Base-by-base conservation (phyloP, 768 basidiomycete genomes). In the Favolaschia claudopus region DNA sequence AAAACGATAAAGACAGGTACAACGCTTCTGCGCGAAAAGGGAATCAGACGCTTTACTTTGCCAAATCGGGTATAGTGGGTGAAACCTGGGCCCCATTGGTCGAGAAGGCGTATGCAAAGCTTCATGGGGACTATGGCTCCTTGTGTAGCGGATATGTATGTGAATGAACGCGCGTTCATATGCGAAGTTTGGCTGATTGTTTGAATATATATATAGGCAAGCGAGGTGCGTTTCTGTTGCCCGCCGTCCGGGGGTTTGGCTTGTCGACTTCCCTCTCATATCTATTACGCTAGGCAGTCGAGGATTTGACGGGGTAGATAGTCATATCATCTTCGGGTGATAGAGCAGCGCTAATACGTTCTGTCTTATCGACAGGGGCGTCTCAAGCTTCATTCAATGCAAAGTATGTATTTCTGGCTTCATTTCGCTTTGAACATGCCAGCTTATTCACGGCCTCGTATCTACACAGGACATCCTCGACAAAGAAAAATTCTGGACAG, bases 61-160 rank as follows among this genome's bases (percentile, higher is more conserved):
- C 7, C 13, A 24, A 3, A 40, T 40, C 39, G 8, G 39, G 19
- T 40, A 40, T 40, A 12, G 19, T 40, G 39, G 10, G 39, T 40
- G n/a, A n/a, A n/a, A n/a, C n/a, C 7, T 52, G 43, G 43, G 43
- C 37, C 24, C 67, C 74, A 3, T 50, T 76, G 5, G 46, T 74
- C 34, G 74, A 76, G 46, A 76, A 76, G 58, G 74, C 74, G 7
- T 76, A 67, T 40, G 74, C 74, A 5, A 76, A 76, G 49, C 43
- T 76, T 10, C 72, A 74, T 50, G 74, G 74, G 3, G 74, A 74
- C 50, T 76, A 74, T 60, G 69, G 67, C 10, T 60, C 68, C 5
- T 55, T 76, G 28, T 44, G 48, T 17, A 67, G 72, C 19, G 74
- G 74, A n/a, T 60, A 58, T 49, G 61, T 57, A 14, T 9, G 61